Conservation (phyloP, 805 yeast genomes). For the Ogataea nitratoaversa region DNA sequence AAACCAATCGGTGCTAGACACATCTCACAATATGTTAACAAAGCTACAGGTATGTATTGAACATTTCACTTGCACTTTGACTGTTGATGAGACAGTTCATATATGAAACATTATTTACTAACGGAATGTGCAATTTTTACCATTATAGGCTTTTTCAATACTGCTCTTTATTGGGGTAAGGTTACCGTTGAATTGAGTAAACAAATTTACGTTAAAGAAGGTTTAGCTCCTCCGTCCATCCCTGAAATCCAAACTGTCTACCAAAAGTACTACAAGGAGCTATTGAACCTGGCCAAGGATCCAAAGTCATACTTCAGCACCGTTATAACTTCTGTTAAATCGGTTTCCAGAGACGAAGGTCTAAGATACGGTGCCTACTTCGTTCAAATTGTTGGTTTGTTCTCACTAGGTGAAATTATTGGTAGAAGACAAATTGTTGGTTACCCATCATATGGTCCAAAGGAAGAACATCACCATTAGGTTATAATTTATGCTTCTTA, state of each 20-base stretch:
- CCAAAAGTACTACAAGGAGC: conserved; percentile 45
- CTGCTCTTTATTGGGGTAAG: conserved; percentile 75
- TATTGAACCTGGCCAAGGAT: conserved; percentile 42
- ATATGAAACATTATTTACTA: no score
- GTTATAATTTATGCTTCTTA: neutral
- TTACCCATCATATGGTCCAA: conserved; percentile 63
- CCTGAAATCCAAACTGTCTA: conserved; percentile 76
- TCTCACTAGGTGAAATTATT: conserved; percentile 90
- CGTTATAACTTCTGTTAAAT: conserved; percentile 39
- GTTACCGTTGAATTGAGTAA: conserved; percentile 53
- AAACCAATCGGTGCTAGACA: conserved; percentile 33
- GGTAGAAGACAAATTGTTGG: conserved; percentile 95
- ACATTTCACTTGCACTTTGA: no score
- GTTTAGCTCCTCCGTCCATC: conserved; percentile 82
- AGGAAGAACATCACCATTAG: conserved; percentile 31
- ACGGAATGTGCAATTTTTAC: no score
- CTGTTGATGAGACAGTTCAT: no score
- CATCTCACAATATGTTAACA: conserved; percentile 34
- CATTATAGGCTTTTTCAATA: conserved; percentile 37
- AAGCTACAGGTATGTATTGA: conserved; percentile 33
- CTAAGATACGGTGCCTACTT: conserved; percentile 70
- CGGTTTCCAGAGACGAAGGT: conserved; percentile 47
- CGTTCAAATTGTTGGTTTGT: conserved; percentile 84
- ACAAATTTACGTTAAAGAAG: conserved; percentile 86
- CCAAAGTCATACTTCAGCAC: conserved; percentile 56